Percentiles rank a stretch among this genome's conserved stretches.
phyloP scores from a whole-genome alignment of 1,284 basidiomycete genomes.

The Malassezia vespertilionis region DNA sequence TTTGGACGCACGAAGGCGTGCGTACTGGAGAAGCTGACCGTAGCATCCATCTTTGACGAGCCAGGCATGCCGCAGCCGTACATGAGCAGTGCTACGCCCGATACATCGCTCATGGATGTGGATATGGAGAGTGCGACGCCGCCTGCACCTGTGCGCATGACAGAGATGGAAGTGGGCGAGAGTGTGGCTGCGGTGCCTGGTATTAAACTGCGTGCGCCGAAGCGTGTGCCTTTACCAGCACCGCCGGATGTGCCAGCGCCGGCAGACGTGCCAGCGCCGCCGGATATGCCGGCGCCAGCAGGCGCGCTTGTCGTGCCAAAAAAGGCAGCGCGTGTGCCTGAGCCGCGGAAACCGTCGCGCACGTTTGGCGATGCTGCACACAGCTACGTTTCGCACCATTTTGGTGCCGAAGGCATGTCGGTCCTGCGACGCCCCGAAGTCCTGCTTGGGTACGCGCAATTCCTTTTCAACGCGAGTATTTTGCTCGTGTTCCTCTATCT shows the following conservation, averaged over 20 bases:
- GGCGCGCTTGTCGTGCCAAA: background rate
- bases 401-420: constrained; percentile 3
- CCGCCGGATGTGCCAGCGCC: background rate
- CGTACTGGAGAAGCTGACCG: background rate
- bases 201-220: background rate
- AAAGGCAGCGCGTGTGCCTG: background rate
- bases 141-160: constrained; percentile 10
- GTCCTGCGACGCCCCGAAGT: constrained; percentile 29
- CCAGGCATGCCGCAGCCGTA: background rate
- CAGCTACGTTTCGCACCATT: background rate
- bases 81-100: background rate
- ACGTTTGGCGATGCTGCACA: background rate
- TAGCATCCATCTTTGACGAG: constrained; percentile 15
- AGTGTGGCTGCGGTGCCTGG: background rate
- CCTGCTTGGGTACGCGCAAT: constrained; percentile 56
- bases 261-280: background rate
- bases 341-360: background rate
- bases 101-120: constrained; percentile 17
- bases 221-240: background rate
- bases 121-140: constrained; percentile 27
- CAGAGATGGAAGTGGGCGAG: background rate
- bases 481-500: constrained; percentile 75
- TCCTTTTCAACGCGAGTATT: constrained; percentile 83
- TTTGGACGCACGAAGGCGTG: constrained; percentile 8
- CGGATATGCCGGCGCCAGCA: background rate